Conservation (phyloP, 2,329 filamentous ascomycete species). For the Fonsecaea pedrosoi region DNA sequence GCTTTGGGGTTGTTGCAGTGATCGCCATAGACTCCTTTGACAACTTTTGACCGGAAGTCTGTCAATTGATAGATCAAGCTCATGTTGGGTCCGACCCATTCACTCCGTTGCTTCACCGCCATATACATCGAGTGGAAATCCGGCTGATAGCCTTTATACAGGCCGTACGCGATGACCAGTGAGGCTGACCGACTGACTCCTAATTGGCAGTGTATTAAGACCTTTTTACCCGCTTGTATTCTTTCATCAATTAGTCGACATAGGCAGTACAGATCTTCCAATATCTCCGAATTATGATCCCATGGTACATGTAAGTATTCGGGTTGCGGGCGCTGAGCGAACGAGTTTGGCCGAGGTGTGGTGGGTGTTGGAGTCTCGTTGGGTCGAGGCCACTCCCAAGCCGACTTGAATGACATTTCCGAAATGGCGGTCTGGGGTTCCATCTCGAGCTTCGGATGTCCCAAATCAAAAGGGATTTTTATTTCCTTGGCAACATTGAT, state of each 20-base stretch:
- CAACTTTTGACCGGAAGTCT: constrained; percentile 61
- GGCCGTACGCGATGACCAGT: constrained; percentile 68
- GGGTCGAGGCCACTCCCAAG: constrained; percentile 50
- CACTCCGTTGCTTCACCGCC: constrained; percentile 67
- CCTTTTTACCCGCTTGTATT: constrained; percentile 63
- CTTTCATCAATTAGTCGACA: constrained; percentile 68
- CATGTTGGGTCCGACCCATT: constrained; percentile 73
- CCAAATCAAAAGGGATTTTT: constrained; percentile 61
- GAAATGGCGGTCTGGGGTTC: constrained; percentile 55
- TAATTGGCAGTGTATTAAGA: constrained; percentile 69
- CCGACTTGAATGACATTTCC: constrained; percentile 58
- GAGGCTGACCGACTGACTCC: constrained; percentile 71
- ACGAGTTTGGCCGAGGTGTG: constrained; percentile 33
- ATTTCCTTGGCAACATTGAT: constrained; percentile 72
- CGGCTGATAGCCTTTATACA: constrained; percentile 67
- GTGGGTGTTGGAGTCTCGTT: constrained; percentile 42
- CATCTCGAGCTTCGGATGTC: constrained; percentile 42
- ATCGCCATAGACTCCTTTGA: constrained; percentile 43
- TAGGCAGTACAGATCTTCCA: constrained; percentile 65
- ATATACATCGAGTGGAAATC: constrained; percentile 71
- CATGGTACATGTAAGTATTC: constrained; percentile 71
- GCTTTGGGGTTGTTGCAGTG: constrained; percentile 27
- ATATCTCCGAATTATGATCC: constrained; percentile 72
- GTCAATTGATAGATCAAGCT: constrained; percentile 72
- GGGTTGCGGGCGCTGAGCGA: constrained; percentile 46